Percentiles rank a stretch among this genome's conserved stretches.
Evolutionary conservation across 1,139 yeast species (phyloP).

Genomic region (Pichia sp.): DNA sequence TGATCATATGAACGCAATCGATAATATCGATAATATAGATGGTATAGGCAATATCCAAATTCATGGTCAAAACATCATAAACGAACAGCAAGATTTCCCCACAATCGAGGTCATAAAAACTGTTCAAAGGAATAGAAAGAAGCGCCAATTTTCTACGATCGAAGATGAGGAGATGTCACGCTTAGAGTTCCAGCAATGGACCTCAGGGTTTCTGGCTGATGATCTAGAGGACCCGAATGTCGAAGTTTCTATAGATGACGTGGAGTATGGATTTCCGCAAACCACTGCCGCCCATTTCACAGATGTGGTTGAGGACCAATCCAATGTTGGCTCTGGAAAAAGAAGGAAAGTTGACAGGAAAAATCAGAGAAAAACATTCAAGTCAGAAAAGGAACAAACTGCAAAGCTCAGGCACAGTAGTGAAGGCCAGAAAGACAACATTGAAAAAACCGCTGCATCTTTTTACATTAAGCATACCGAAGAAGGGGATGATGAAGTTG

Average conservation of each 20-base stretch:
- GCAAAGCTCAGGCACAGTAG: not conserved
- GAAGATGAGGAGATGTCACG: slow-evolving; percentile 38
- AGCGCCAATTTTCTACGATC: slow-evolving; percentile 23
- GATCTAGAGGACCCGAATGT: slow-evolving; percentile 24
- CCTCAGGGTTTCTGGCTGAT: slow-evolving; percentile 46
- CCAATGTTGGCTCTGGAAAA: not conserved
- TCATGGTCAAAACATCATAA: not conserved
- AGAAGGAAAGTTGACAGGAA: not conserved
- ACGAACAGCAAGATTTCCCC: slow-evolving; percentile 7
- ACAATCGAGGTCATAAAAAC: slow-evolving; percentile 13
- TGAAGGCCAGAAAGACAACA: not conserved
- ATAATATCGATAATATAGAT: slow-evolving; percentile 7
- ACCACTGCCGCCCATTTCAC: slow-evolving; percentile 18
- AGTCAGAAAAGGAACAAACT: not conserved
- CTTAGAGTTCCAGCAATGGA: slow-evolving; percentile 50
- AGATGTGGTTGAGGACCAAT: slow-evolving; percentile 14
- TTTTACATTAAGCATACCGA: not conserved
- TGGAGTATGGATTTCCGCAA: slow-evolving; percentile 19
- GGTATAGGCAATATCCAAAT: not conserved
- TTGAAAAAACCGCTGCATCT: not conserved
- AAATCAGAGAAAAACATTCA: not conserved
- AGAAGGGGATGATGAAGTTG: not conserved
- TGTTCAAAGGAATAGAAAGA: slow-evolving; percentile 41
- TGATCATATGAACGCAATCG: slow-evolving; percentile 4
- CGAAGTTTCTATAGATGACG: slow-evolving; percentile 11